These are phyloP conservation scores for Clavaria fumosa DNA, from an alignment of 768 basidiomycete genomes.

Conservation along the genomic window DNA sequence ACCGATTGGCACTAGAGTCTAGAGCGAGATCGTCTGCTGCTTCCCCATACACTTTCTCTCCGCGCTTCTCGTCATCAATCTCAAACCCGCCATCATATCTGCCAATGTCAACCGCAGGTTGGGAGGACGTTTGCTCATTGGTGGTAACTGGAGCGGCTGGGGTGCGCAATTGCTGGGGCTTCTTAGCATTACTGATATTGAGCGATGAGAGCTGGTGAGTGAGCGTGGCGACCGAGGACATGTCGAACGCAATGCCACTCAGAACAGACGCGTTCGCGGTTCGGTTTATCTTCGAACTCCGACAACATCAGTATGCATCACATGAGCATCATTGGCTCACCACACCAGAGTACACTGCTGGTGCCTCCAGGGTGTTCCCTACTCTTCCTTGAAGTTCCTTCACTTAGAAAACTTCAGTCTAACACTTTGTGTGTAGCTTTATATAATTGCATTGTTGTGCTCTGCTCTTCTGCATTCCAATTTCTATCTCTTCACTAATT, in stretches of 20 bases:
- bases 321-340: too few relatives aligned
- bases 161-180: too few relatives aligned
- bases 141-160: slow-evolving; percentile 26
- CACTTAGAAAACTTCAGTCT: too few relatives aligned
- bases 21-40: slow-evolving; percentile 71
- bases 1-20: slow-evolving; percentile 67
- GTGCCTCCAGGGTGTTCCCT: too few relatives aligned
- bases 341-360: too few relatives aligned
- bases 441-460: too few relatives aligned
- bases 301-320: too few relatives aligned
- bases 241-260: slow-evolving; percentile 9
- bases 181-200: slow-evolving; percentile 49
- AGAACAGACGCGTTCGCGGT: too few relatives aligned
- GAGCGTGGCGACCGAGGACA: slow-evolving; percentile 38
- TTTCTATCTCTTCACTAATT: too few relatives aligned
- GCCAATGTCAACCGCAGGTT: slow-evolving; percentile 56
- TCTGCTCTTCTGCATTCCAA: too few relatives aligned
- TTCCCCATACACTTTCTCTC: slow-evolving; percentile 59
- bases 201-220: slow-evolving; percentile 58
- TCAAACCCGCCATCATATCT: slow-evolving; percentile 96
- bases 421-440: too few relatives aligned
- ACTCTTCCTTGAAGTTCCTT: too few relatives aligned
- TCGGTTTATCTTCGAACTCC: background rate
- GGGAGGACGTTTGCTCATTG: slow-evolving; percentile 29
- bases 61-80: slow-evolving; percentile 66